Evolutionary conservation across 2,329 filamentous ascomycete genomes (phyloP), one percentile per base, ranked within the genome.

Genomic region (Esteya vermicola): DNA sequence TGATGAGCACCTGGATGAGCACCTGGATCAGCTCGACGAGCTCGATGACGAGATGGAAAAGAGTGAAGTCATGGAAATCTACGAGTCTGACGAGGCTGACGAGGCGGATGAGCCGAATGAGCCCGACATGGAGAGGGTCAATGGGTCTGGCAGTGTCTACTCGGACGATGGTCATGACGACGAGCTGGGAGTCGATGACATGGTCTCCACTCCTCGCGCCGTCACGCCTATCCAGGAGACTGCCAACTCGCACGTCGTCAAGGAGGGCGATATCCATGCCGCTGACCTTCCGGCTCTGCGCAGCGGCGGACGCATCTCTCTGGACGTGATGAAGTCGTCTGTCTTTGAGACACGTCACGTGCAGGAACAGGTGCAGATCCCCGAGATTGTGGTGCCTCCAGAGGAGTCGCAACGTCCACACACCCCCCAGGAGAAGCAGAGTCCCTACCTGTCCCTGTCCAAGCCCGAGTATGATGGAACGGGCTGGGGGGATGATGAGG

Each of bases 401-500:
- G 53, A 57, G 14, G 53, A 57, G 31, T 38, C 53, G n/a, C 54
- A 63, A 45, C 57, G 67, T 13, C 63, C 68, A 1, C 54, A 54
- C 25, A 75, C 72, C 1, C 72, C 72, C 2, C 61, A 67, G 26
- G 57, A 61, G 39, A 57, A 63, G 42, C 71, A 69, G 2, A 61
- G 65, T n/a, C n/a, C n/a, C 16, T 56, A 60, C 37, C 57, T 61
- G 41, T 55, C 52, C 10, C 53, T 70, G 12, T 69, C 71, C 30
- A 82, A 68, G 58, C 74, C 66, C 22, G 73, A 75, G 43, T 79
- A 82, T 53, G 67, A 79, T 50, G 70, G 80, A 43, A 64, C 73
- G 42, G 68, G 75, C 39, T 73, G 74, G 70, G 71, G 72, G 9
- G 67, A 72, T 30, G 65, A 67, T 31, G 64, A 70, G 25, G 68